Evolutionary conservation across 306 rosid genomes (phyloP).

Genomic region (Cicer arietinum): DNA sequence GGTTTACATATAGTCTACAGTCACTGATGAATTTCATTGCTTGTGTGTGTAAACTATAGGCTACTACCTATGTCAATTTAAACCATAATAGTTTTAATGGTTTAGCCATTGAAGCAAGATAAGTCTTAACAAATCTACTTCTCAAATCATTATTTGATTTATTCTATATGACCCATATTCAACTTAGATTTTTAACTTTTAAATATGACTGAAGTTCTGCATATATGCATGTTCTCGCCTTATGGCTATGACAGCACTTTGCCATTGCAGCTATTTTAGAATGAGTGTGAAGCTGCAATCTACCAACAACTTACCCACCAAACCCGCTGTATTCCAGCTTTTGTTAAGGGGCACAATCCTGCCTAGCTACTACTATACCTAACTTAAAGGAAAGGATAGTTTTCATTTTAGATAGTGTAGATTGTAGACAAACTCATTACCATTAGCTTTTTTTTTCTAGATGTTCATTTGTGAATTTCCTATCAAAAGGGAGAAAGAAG

Average conservation of each 20-base stretch:
- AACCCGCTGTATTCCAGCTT: conserved; percentile 22
- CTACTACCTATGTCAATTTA: conserved; percentile 12
- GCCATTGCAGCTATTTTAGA: conserved; percentile 31
- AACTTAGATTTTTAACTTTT: background rate
- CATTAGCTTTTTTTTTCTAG: conserved; percentile 5
- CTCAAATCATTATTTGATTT: conserved; percentile 10
- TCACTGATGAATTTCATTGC: conserved; percentile 33
- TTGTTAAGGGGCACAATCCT: conserved; percentile 5
- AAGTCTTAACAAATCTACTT: conserved; percentile 9
- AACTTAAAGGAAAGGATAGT: conserved; percentile 7
- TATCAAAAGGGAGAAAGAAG: conserved; percentile 25
- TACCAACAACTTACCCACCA: background rate
- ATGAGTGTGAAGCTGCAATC: conserved; percentile 31
- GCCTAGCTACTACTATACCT: conserved; percentile 1
- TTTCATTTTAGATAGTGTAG: conserved; percentile 7
- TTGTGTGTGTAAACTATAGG: background rate
- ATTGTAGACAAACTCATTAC: conserved; percentile 18
- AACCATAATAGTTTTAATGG: conserved; percentile 11
- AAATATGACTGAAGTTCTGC: conserved; percentile 26
- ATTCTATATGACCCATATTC: conserved; percentile 24
- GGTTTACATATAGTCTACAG: conserved; percentile 17
- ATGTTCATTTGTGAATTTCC: conserved; percentile 11
- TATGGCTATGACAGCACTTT: conserved; percentile 1
- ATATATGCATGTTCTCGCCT: background rate
- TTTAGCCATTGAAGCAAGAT: conserved; percentile 13